Conservation (phyloP, 2,329 filamentous ascomycete species). For the Byssothecium circinans region DNA sequence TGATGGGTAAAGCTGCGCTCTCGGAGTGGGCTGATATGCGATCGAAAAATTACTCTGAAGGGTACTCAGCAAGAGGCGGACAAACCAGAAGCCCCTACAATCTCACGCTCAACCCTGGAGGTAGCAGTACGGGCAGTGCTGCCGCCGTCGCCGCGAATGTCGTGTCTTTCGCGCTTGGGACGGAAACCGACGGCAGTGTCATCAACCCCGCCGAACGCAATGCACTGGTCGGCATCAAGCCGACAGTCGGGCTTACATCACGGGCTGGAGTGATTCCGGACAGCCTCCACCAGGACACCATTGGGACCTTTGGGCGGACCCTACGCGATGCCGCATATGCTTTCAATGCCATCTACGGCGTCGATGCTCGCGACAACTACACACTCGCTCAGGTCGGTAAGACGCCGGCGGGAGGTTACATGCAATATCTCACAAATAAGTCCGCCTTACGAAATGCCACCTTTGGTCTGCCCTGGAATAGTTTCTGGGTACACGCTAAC, state of each 20-base stretch:
- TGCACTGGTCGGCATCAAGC: conserved; percentile 72
- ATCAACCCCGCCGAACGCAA: conserved; percentile 73
- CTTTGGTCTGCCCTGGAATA: conserved; percentile 72
- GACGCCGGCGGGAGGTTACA: conserved; percentile 60
- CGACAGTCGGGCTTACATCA: conserved; percentile 73
- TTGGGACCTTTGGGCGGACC: conserved; percentile 68
- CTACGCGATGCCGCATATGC: conserved; percentile 69
- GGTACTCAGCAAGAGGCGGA: conserved; percentile 36
- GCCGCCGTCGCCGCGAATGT: conserved; percentile 66
- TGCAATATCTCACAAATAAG: conserved; percentile 58
- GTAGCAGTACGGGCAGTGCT: conserved; percentile 68
- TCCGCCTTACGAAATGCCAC: conserved; percentile 60
- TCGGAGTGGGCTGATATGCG: conserved; percentile 67
- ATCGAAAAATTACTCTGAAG: conserved; percentile 38
- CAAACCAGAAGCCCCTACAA: conserved; percentile 60
- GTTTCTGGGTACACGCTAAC: conserved; percentile 67
- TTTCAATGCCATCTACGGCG: conserved; percentile 68
- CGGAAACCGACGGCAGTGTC: conserved; percentile 69
- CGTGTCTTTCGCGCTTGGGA: conserved; percentile 67
- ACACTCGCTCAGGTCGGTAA: conserved; percentile 60
- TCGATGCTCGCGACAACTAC: conserved; percentile 66
- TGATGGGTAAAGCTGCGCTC: conserved; percentile 71
- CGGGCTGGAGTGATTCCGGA: conserved; percentile 62
- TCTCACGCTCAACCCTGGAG: conserved; percentile 66
- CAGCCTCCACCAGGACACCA: conserved; percentile 66